phyloP scores from a whole-genome alignment of 495 filamentous ascomycete genomes.

The Xylaria flabelliformis region DNA sequence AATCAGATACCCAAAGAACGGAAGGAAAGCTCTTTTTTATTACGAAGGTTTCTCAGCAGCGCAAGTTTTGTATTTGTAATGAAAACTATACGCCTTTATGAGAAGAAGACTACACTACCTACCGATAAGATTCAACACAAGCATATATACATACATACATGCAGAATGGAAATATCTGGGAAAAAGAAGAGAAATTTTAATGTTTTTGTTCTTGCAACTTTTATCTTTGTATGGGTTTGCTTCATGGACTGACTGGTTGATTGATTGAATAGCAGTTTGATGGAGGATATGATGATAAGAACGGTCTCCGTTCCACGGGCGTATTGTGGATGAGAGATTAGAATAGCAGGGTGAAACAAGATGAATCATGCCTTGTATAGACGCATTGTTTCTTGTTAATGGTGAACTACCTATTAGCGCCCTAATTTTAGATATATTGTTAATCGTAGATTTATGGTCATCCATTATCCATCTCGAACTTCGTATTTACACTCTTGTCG shows the following conservation, averaged over 20 bases:
- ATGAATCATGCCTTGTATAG: not conserved
- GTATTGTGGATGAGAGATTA: not conserved
- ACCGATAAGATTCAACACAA: conserved; percentile 20
- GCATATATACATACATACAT: not conserved
- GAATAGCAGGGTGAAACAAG: not conserved
- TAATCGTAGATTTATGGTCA: too few relatives aligned
- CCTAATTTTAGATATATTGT: not conserved
- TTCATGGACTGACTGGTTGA: not conserved
- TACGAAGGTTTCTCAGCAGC: conserved; percentile 27
- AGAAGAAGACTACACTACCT: conserved; percentile 24
- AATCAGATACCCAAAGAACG: conserved; percentile 38
- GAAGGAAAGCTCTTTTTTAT: conserved; percentile 14
- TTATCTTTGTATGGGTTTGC: not conserved
- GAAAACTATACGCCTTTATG: conserved; percentile 33
- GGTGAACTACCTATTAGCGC: not conserved
- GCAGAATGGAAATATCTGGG: conserved; percentile 1
- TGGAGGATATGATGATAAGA: not conserved
- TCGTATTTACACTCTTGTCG: too few relatives aligned
- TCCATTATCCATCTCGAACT: too few relatives aligned
- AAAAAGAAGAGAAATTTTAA: not conserved
- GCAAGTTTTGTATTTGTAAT: conserved; percentile 36
- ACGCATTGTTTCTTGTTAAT: not conserved
- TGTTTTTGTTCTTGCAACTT: not conserved
- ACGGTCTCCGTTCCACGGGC: not conserved
- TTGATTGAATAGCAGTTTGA: not conserved